Base-by-base conservation (phyloP, 148 eudicot species). In the Nepenthes mirabilis region DNA sequence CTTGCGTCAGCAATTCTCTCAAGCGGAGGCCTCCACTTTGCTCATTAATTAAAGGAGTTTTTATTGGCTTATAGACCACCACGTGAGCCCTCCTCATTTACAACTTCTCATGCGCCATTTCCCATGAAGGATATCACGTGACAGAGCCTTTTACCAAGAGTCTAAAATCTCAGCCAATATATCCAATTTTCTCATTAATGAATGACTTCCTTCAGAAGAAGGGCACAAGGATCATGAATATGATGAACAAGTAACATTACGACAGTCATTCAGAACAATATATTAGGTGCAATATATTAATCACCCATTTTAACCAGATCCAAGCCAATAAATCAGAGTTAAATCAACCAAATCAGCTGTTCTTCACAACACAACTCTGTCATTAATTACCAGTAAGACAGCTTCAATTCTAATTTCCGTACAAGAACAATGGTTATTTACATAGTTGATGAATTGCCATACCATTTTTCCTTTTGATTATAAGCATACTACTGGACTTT, bases 81-180 rank as follows among this genome's bases (percentile, higher is more conserved):
- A 49, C 52, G 11, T 49, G 14, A 49, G 52, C 12, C n/a, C 11
- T 12, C 57, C 4, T 54, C 2, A 3, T 4, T 54, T 3, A 68
- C 72, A 65, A 71, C 53, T 64, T 71, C 64, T 59, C 72, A 68
- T 71, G 53, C 56, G 33, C 68, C 49, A 40, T 61, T 65, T 67
- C 68, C 76, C 68, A 70, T 57, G 62, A 62, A 75, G 56, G 56
- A 71, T 71, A 65, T 75, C 79, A 75, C 79, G 65, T 75, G 79
- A 58, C 56, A 66, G 50, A 45, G 63, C 64, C 69, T 75, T 70
- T 66, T 62, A 70, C 77, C 51, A 52, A 40, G 55, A 68, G 64
- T 59, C 70, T 69, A 58, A 66, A 63, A 71, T 54, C 66, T 70
- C 66, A 70, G 68, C 70, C 79, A 70, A 70, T 75, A 72, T 67